Evolutionary conservation across 176 grass and related monocot genomes (phyloP).

Genomic region (Oryza brachyantha): DNA sequence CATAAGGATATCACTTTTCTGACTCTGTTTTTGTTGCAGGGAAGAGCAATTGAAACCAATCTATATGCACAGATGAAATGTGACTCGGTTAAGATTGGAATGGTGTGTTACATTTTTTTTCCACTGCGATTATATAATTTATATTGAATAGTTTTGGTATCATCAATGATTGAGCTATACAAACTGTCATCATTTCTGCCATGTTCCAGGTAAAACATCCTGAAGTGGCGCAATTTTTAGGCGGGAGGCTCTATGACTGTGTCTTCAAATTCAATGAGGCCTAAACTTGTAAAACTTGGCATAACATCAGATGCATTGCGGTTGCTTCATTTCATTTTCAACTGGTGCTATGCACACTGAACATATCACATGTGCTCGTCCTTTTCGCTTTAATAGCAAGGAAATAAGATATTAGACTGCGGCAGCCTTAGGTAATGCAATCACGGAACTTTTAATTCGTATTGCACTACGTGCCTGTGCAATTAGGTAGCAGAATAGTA

Average conservation of each 20-base stretch:
- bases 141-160: neutral
- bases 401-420: neutral
- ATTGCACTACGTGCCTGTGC: neutral
- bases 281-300: constrained; percentile 37
- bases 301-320: neutral
- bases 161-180: neutral
- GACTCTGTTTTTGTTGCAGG: constrained; percentile 40
- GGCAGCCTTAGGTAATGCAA: neutral
- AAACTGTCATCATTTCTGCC: neutral
- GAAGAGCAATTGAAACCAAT: constrained; percentile 95
- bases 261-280: constrained; percentile 95
- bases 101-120: constrained; percentile 47
- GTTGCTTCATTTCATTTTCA: neutral
- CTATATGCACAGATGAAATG: constrained; percentile 91
- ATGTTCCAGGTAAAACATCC: constrained; percentile 86
- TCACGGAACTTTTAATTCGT: neutral
- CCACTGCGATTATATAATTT: neutral
- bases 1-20: neutral
- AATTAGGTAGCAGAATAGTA: neutral
- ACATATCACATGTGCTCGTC: neutral
- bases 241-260: constrained; percentile 94
- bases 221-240: constrained; percentile 96
- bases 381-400: neutral
- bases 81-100: constrained; percentile 95
- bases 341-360: neutral